Conservation (phyloP, 2,329 filamentous ascomycete genomes). For the Aspergillus pseudoglaucus region DNA sequence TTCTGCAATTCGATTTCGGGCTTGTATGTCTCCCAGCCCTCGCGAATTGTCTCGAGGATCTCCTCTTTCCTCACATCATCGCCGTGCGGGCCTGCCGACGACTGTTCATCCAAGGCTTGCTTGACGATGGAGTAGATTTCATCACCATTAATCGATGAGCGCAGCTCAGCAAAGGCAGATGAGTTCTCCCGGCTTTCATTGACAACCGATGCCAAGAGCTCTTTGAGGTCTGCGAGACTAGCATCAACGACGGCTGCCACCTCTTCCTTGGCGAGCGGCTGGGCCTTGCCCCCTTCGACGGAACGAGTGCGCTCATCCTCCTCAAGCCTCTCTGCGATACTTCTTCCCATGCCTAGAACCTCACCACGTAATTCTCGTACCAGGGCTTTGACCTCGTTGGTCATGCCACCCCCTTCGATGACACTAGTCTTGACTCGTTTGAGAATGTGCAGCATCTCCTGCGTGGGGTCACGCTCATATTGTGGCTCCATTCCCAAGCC, state of each 20-base stretch:
- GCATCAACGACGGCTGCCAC: conserved; percentile 72
- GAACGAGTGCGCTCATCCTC: conserved; percentile 51
- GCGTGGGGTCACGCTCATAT: conserved; percentile 52
- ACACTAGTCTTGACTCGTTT: conserved; percentile 87
- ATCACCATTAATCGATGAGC: conserved; percentile 65
- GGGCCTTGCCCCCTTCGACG: conserved; percentile 41
- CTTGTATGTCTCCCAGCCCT: conserved; percentile 91
- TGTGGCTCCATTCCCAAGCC: conserved; percentile 22
- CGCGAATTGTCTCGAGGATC: conserved; percentile 76
- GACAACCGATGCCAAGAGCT: conserved; percentile 75
- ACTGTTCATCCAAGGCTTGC: conserved; percentile 58
- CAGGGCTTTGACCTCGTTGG: conserved; percentile 83
- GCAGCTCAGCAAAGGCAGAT: conserved; percentile 55
- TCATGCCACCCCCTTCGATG: conserved; percentile 77
- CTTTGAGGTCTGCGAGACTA: conserved; percentile 72
- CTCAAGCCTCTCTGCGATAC: conserved; percentile 71
- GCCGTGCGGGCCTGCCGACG: conserved; percentile 47
- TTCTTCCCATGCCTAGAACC: conserved; percentile 88
- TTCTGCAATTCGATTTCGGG: conserved; percentile 88
- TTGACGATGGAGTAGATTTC: conserved; percentile 83
- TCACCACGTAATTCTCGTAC: conserved; percentile 86
- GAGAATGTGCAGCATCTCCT: conserved; percentile 77
- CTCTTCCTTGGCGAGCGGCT: conserved; percentile 56
- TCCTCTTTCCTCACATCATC: conserved; percentile 66
- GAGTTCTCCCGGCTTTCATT: conserved; percentile 67